phyloP scores from a whole-genome alignment of 2,329 filamentous ascomycete species.

The Dactylonectria macrodidyma region DNA sequence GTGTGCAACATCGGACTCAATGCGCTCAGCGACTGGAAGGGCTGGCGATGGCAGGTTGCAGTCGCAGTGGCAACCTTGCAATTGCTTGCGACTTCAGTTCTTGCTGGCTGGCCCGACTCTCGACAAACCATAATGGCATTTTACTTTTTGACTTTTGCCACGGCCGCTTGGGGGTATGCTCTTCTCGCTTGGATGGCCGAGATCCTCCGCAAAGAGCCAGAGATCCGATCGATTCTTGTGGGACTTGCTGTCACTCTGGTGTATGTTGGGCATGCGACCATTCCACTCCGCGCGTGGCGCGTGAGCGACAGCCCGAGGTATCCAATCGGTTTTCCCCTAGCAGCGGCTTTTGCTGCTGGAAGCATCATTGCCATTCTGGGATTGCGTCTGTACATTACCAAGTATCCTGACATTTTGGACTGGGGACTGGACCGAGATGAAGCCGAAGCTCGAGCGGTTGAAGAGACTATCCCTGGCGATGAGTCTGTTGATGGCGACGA shows the following conservation, averaged over 20 bases:
- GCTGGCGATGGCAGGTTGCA: conserved; percentile 66
- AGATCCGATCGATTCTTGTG: conserved; percentile 43
- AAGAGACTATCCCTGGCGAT: neutral
- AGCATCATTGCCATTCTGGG: conserved; percentile 41
- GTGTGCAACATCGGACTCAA: conserved; percentile 68
- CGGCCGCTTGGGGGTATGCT: conserved; percentile 52
- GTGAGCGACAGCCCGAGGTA: conserved; percentile 41
- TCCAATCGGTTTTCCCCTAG: conserved; percentile 39
- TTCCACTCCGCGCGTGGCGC: conserved; percentile 41
- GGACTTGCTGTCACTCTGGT: conserved; percentile 39
- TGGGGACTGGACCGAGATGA: conserved; percentile 36
- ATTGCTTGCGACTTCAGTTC: conserved; percentile 51
- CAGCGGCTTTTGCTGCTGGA: conserved; percentile 38
- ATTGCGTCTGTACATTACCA: conserved; percentile 36
- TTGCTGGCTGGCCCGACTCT: conserved; percentile 39
- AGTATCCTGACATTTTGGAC: conserved; percentile 28
- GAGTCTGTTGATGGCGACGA: neutral
- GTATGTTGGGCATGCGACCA: conserved; percentile 41
- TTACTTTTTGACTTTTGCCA: conserved; percentile 55
- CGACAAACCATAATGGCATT: conserved; percentile 49
- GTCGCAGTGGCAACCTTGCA: conserved; percentile 61
- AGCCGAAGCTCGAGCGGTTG: neutral
- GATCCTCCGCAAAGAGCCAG: conserved; percentile 50
- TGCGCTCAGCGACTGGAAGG: conserved; percentile 64
- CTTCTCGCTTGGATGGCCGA: conserved; percentile 50